Evolutionary conservation across 352 stramenopile species (phyloP).

Genomic region (Globisporangium recalcitrans): DNA sequence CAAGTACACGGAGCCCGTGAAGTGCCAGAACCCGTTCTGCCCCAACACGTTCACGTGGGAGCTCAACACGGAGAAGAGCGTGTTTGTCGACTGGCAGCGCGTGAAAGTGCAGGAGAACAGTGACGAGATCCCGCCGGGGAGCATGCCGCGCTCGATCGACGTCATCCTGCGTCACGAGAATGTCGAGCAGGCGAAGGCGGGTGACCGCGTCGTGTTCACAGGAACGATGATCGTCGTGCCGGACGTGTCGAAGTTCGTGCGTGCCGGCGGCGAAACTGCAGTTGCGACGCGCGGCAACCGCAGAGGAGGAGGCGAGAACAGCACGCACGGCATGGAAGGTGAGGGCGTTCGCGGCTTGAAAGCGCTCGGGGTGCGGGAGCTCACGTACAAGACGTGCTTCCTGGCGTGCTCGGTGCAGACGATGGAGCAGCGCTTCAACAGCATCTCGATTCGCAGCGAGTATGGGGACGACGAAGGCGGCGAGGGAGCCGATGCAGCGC

Average conservation of each 20-base stretch:
- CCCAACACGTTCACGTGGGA: constrained; percentile 85
- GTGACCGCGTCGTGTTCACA: constrained; percentile 94
- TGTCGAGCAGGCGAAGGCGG: constrained; percentile 95
- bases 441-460: constrained; percentile 81
- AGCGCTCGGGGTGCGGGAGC: constrained; percentile 92
- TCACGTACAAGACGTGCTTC: constrained; percentile 98
- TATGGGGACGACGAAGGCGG: constrained; percentile 46
- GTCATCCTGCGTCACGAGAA: constrained; percentile 97
- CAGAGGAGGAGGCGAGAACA: constrained; percentile 51
- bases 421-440: constrained; percentile 85
- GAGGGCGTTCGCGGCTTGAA: constrained; percentile 94
- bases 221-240: constrained; percentile 95
- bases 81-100: constrained; percentile 99
- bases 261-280: constrained; percentile 59
- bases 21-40: constrained; percentile 96
- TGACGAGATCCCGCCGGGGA: constrained; percentile 97
- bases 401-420: constrained; percentile 93
- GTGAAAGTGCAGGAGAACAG: constrained; percentile 98
- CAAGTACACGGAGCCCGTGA: constrained; percentile 94
- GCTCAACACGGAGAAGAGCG: constrained; percentile 86
- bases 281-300: constrained; percentile 40
- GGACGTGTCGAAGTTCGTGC: constrained; percentile 90
- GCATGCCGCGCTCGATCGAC: constrained; percentile 96
- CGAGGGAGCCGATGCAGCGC: constrained; percentile 23
- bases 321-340: constrained; percentile 73